phyloP scores from a whole-genome alignment of 768 basidiomycete species.

The Sistotremastrum niveocremeum region DNA sequence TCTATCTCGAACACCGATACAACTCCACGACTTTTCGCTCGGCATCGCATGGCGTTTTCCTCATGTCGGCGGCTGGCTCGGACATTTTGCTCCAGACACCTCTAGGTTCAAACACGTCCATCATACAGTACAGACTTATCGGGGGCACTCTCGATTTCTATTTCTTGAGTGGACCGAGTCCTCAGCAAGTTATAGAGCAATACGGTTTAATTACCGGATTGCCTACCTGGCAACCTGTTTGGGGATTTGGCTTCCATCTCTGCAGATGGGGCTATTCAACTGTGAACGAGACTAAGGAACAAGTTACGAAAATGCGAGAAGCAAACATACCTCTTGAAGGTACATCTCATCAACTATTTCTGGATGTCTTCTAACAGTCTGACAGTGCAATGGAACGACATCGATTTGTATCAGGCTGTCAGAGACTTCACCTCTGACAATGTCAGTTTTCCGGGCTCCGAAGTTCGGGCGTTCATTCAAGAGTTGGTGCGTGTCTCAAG shows the following conservation, averaged over 20 bases:
- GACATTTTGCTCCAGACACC: slow-evolving; percentile 60
- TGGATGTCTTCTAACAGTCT: not conserved
- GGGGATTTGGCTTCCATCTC: slow-evolving; percentile 71
- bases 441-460: slow-evolving; percentile 41
- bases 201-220: slow-evolving; percentile 54
- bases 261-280: slow-evolving; percentile 45
- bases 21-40: slow-evolving; percentile 34
- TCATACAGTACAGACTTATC: slow-evolving; percentile 59
- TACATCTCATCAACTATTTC: slow-evolving; percentile 10
- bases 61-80: slow-evolving; percentile 57
- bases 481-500: slow-evolving; percentile 32
- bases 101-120: slow-evolving; percentile 35
- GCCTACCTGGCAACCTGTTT: slow-evolving; percentile 59
- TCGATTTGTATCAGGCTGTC: slow-evolving; percentile 55
- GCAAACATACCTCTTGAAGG: not conserved
- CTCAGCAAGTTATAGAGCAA: slow-evolving; percentile 52
- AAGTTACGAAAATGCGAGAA: slow-evolving; percentile 39
- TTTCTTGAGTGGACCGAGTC: slow-evolving; percentile 29
- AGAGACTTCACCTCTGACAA: slow-evolving; percentile 63
- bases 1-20: slow-evolving; percentile 66
- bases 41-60: slow-evolving; percentile 62
- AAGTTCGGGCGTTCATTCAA: slow-evolving; percentile 38
- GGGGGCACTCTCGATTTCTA: slow-evolving; percentile 67
- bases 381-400: slow-evolving; percentile 67
- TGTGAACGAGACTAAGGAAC: slow-evolving; percentile 41